phyloP scores from a whole-genome alignment of 2,329 filamentous ascomycete species.

The Nigrospora sphaerica region DNA sequence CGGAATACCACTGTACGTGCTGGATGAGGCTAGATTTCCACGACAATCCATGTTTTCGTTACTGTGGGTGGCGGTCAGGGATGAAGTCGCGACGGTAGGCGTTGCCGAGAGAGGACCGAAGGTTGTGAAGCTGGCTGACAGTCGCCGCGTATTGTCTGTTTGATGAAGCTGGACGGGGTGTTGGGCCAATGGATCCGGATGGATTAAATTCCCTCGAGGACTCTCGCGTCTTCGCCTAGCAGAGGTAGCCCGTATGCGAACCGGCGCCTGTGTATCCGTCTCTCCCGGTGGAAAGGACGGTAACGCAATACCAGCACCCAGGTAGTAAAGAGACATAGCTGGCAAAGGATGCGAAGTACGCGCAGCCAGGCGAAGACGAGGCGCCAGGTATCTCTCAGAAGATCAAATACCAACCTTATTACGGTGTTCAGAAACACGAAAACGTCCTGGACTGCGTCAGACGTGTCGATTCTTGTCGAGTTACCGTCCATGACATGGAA shows the following conservation, averaged over 20 bases:
- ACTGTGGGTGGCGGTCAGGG: slow-evolving; percentile 10
- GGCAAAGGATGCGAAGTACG: too few relatives aligned
- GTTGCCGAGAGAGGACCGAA: slow-evolving; percentile 10
- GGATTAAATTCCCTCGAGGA: not conserved
- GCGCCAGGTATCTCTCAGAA: too few relatives aligned
- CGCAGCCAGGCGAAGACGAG: too few relatives aligned
- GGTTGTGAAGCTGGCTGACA: slow-evolving; percentile 15
- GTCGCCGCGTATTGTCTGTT: slow-evolving; percentile 10
- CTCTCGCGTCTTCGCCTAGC: too few relatives aligned
- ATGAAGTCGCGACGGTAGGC: slow-evolving; percentile 13
- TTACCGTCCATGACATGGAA: too few relatives aligned
- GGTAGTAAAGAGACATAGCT: too few relatives aligned
- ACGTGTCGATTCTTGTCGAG: too few relatives aligned
- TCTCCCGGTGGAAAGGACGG: not conserved
- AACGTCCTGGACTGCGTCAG: too few relatives aligned
- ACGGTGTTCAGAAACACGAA: too few relatives aligned
- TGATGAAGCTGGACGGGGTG: slow-evolving; percentile 2
- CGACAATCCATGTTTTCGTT: not conserved
- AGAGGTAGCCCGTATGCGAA: too few relatives aligned
- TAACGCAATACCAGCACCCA: too few relatives aligned
- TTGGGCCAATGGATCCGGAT: slow-evolving; percentile 2
- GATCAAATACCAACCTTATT: too few relatives aligned
- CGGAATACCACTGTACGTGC: slow-evolving; percentile 9
- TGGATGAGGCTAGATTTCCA: slow-evolving; percentile 6
- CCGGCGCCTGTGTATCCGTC: not conserved